A percentile compares a stretch with the other conserved stretches of the same genome.
These are phyloP conservation scores for Pestalotiopsis sp. DNA, from an alignment of 2,329 filamentous ascomycete genomes.

Conservation along the genomic window DNA sequence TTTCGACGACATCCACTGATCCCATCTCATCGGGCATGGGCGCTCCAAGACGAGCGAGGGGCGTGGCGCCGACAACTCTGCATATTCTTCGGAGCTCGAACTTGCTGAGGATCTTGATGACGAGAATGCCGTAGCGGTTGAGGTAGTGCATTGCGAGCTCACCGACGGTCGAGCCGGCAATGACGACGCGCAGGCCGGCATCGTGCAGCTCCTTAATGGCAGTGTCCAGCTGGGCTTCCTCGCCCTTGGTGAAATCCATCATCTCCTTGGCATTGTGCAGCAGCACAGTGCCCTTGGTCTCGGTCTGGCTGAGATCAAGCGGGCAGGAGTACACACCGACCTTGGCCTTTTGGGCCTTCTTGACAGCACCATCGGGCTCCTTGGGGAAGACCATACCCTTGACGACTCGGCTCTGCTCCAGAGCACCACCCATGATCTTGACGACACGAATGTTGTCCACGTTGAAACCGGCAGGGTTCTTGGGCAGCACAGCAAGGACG, in stretches of 20 bases:
- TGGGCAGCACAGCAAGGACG: conserved; percentile 85
- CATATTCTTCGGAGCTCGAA: conserved; percentile 95
- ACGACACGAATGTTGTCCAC: conserved; percentile 98
- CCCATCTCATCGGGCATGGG: conserved; percentile 99
- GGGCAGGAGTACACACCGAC: conserved; percentile 96
- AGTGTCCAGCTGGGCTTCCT: conserved; percentile 88
- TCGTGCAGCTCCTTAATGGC: conserved; percentile 95
- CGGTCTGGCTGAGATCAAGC: conserved; percentile 93
- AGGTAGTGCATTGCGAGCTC: conserved; percentile 97
- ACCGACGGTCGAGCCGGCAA: conserved; percentile 91
- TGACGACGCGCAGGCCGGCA: conserved; percentile 85
- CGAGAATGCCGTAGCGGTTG: conserved; percentile 93
- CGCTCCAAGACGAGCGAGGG: conserved; percentile 90
- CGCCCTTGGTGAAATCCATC: conserved; percentile 96
- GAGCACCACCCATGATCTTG: conserved; percentile 97
- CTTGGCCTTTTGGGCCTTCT: conserved; percentile 91
- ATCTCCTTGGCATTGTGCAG: conserved; percentile 98
- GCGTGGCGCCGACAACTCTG: conserved; percentile 93
- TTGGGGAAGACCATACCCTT: conserved; percentile 98
- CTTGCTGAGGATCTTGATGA: conserved; percentile 97
- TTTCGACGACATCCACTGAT: conserved; percentile 91
- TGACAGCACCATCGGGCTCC: conserved; percentile 88
- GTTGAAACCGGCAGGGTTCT: conserved; percentile 95
- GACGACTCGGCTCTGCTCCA: conserved; percentile 92
- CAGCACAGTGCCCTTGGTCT: conserved; percentile 97